Percentiles rank a stretch among this genome's conserved stretches.
These are phyloP conservation scores for Penicillium paneum DNA, from an alignment of 2,329 filamentous ascomycete species.

Conservation along the genomic window DNA sequence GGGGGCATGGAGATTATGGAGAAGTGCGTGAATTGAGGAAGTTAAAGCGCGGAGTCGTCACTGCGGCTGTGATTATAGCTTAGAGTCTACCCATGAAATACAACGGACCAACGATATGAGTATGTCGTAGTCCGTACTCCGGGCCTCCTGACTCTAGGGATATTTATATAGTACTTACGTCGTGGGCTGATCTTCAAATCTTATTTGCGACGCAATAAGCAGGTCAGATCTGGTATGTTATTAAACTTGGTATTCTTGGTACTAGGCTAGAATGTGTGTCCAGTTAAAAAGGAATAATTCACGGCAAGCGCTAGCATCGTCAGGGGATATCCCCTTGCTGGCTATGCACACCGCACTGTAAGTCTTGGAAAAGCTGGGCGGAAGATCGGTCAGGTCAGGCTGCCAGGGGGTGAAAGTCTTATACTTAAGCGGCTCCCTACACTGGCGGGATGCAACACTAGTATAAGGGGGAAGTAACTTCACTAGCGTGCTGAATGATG, in stretches of 20 bases:
- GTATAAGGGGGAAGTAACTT: slow-evolving; percentile 4
- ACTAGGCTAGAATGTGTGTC: neutral
- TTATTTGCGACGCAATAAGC: neutral
- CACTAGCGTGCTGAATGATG: neutral
- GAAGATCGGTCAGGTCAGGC: neutral
- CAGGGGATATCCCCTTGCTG: slow-evolving; percentile 8
- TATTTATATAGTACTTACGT: neutral
- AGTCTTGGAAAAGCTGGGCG: slow-evolving; percentile 4
- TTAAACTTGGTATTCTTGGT: neutral
- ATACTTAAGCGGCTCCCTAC: neutral
- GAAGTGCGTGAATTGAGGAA: neutral
- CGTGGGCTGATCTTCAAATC: neutral
- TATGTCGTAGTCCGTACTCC: neutral
- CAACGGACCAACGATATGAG: neutral
- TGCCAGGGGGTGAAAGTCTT: neutral
- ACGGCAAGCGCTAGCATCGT: neutral
- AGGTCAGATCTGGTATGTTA: neutral
- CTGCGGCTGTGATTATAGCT: neutral
- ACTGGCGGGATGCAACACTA: neutral
- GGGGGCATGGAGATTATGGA: neutral
- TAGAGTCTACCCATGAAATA: neutral
- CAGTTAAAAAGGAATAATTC: neutral
- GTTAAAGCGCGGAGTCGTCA: neutral
- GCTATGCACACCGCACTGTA: neutral
- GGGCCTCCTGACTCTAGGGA: neutral